A percentile compares a stretch with the other conserved stretches of the same genome.
These are phyloP conservation scores for Amylocystis lapponica DNA, from an alignment of 768 basidiomycete genomes.

Conservation along the genomic window DNA sequence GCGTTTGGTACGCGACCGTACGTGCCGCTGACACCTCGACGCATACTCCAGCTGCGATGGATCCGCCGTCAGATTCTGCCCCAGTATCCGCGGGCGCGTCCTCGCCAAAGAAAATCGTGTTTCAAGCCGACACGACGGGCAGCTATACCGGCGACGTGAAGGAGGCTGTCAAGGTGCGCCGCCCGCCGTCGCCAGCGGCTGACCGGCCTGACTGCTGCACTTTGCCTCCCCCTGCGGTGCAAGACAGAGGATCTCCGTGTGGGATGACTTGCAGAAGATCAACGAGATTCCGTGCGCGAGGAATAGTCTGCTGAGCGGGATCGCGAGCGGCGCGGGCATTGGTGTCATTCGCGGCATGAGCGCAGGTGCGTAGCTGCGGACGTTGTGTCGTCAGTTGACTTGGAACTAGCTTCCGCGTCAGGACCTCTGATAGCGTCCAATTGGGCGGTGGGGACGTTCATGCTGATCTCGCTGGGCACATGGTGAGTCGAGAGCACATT, in stretches of 20 bases:
- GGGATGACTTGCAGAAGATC: conserved; percentile 54
- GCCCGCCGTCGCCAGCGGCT: not conserved
- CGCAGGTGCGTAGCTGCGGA: conserved; percentile 41
- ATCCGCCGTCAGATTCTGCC: not conserved
- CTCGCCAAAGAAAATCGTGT: conserved; percentile 15
- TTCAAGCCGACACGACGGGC: conserved; percentile 29
- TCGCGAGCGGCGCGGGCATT: conserved; percentile 73
- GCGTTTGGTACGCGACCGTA: no score
- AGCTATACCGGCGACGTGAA: conserved; percentile 27
- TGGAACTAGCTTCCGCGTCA: conserved; percentile 16
- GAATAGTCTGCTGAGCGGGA: conserved; percentile 68
- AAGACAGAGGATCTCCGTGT: conserved; percentile 43
- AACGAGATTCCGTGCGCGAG: conserved; percentile 73
- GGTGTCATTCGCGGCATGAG: conserved; percentile 68
- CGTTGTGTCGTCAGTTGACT: not conserved
- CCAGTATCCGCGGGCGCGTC: not conserved
- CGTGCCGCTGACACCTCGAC: no score
- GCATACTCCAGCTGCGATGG: no score
- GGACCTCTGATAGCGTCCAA: conserved; percentile 64
- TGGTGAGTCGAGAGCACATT: conserved; percentile 38
- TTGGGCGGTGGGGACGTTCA: conserved; percentile 77
- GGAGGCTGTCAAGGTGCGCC: conserved; percentile 29
- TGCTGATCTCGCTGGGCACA: conserved; percentile 58
- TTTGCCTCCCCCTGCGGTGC: no score
- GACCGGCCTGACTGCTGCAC: not conserved